Evolutionary conservation across 2,329 filamentous ascomycete species (phyloP).

Genomic region (Fusarium denticulatum): DNA sequence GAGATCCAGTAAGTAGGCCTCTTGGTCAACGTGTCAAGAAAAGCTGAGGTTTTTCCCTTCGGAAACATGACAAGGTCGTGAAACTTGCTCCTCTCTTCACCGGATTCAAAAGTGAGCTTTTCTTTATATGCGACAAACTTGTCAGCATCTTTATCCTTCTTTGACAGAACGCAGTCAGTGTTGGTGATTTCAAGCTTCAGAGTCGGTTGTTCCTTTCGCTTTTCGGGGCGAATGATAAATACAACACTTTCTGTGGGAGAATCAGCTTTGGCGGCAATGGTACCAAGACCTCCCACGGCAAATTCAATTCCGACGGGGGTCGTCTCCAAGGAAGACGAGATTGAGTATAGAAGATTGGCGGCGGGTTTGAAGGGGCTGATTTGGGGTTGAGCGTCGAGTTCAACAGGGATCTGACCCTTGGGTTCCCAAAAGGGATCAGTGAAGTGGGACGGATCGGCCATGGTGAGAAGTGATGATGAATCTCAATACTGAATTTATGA

Average conservation of each 20-base stretch:
- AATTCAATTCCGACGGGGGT: rapidly evolving
- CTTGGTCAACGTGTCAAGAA: neutral
- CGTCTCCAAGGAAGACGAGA: rapidly evolving
- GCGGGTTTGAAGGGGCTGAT: neutral
- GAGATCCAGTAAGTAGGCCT: neutral
- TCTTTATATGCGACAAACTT: neutral
- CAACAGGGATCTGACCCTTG: neutral
- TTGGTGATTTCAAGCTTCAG: neutral
- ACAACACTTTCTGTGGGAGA: neutral
- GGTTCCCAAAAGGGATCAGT: neutral
- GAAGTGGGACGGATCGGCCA: neutral
- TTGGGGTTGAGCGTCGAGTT: neutral
- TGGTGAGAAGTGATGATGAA: neutral
- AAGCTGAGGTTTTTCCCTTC: rapidly evolving
- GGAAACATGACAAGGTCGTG: neutral
- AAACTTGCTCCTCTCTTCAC: neutral
- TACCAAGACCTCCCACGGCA: neutral
- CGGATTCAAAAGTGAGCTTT: rapidly evolving
- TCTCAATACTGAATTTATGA: rapidly evolving
- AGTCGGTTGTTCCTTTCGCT: neutral
- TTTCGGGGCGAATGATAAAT: neutral
- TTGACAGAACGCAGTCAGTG: neutral
- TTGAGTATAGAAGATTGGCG: neutral
- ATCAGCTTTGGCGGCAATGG: neutral
- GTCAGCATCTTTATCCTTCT: neutral